A percentile compares a stretch with the other conserved stretches of the same genome.
Conservation (phyloP, 2,329 filamentous ascomycete species). For the Penicillium griseofulvum region DNA sequence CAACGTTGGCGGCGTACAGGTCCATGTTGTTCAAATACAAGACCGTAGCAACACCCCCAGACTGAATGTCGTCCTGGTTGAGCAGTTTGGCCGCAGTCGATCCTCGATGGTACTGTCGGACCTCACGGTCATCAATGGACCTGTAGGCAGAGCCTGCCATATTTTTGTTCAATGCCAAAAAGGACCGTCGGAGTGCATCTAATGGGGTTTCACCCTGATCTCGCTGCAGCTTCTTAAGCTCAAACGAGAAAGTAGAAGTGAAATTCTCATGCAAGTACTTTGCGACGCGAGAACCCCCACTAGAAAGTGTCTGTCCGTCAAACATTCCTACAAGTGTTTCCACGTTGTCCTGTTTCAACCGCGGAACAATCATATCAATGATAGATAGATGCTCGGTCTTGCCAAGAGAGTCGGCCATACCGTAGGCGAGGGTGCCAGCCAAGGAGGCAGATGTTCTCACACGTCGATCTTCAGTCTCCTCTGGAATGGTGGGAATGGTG, state of each 20-base stretch:
- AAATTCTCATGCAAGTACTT: conserved; percentile 98
- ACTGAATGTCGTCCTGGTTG: conserved; percentile 82
- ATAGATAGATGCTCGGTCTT: conserved; percentile 93
- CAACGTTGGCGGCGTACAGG: conserved; percentile 90
- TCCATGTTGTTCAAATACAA: conserved; percentile 87
- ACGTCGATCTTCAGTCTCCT: conserved; percentile 91
- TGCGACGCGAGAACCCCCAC: conserved; percentile 88
- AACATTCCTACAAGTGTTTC: conserved; percentile 94
- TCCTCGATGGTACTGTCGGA: conserved; percentile 61
- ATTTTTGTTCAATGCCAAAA: conserved; percentile 89
- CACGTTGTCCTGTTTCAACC: conserved; percentile 83
- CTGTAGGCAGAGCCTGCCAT: conserved; percentile 81
- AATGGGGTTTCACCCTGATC: conserved; percentile 69
- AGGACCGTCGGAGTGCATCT: conserved; percentile 82
- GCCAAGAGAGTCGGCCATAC: conserved; percentile 94
- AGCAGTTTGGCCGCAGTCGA: conserved; percentile 72
- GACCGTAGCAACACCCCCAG: conserved; percentile 88
- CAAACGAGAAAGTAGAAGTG: conserved; percentile 74
- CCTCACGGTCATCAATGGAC: conserved; percentile 70
- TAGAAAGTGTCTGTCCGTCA: conserved; percentile 85
- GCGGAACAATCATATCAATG: conserved; percentile 89
- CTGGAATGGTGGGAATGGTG: conserved; percentile 87
- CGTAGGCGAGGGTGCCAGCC: conserved; percentile 86
- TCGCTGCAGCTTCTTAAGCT: conserved; percentile 70
- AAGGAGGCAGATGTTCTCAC: conserved; percentile 95